Base-by-base conservation (phyloP, 495 filamentous ascomycete species). In the Neurospora terricola region DNA sequence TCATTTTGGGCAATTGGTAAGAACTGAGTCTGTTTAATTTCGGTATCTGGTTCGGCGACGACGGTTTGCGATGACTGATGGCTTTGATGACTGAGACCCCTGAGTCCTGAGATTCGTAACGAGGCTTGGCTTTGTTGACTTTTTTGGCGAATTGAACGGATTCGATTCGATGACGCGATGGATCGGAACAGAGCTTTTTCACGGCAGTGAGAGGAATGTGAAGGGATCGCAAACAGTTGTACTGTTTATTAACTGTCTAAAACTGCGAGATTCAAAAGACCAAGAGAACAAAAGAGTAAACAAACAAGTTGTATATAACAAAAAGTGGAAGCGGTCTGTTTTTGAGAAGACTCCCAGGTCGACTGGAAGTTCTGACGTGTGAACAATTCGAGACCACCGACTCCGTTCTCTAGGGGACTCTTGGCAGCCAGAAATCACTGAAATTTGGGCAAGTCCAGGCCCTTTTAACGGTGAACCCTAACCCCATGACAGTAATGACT, bases 1-100 rank as follows among this genome's bases (percentile, higher is more conserved):
- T 91, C 89, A 91, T 91, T 76, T 71, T 72, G 73, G 68, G 71
- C 23, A 27, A 18, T 69, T 70, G 69, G 21, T 23, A 18, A 18
- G 18, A 43, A n/a, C 3, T n/a, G 6, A 43, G 42, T 54, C 10
- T 27, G 21, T 14, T 27, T 27, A 27, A 59, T 59, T 27, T 59
- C 48, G 48, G 21, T 23, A 27, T 27, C 4, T 27, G 21, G 3
- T 59, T 59, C 10, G 43, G n/a, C n/a, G 18, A 40, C 38, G 45
- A 54, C 10, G 21, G 45, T 12, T 54, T 23, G 45, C 45, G 45
- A 54, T 54, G 18, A 12, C 45, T 39, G n/a, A 23, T 21, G 43
- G 10, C 18, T 21, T 34, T 34, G 43, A 48, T 48, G n/a, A 23
- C 42, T 45, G 42, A 21, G 16, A 45, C 42, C 42, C 42, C 18